Conservation (phyloP, 202 grass and related monocot genomes). For the Digitaria exilis region DNA sequence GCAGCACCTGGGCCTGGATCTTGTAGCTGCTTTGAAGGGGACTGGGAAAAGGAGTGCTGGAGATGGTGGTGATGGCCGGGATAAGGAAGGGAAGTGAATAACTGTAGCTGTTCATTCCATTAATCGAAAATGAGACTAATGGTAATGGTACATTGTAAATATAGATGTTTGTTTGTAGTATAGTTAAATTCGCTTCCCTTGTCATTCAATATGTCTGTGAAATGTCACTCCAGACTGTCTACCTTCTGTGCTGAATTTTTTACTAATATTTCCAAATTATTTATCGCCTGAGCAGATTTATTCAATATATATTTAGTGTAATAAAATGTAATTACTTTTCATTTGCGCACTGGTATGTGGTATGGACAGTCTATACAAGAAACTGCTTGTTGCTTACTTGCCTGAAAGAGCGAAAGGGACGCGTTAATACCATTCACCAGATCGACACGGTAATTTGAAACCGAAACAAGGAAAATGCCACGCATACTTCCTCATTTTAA, state of each 20-base stretch:
- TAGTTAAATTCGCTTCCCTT: not conserved
- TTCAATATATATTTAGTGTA: not conserved
- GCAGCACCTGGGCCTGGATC: slow-evolving; percentile 51
- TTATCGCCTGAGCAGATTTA: not conserved
- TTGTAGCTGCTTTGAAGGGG: slow-evolving; percentile 56
- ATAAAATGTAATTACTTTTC: not conserved
- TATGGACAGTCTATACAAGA: not conserved
- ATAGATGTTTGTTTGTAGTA: slow-evolving; percentile 29
- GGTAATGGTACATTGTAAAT: slow-evolving; percentile 27
- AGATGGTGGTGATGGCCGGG: slow-evolving; percentile 48
- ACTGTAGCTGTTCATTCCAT: not conserved
- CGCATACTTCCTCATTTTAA: not conserved
- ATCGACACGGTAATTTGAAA: not conserved
- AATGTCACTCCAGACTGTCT: not conserved
- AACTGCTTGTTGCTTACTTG: not conserved
- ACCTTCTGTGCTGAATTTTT: not conserved
- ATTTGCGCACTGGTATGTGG: not conserved
- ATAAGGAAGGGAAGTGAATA: slow-evolving; percentile 54
- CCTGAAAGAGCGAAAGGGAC: not conserved
- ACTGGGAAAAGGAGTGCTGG: slow-evolving; percentile 58
- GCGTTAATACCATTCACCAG: not conserved
- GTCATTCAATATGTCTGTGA: not conserved
- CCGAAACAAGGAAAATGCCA: too few relatives aligned
- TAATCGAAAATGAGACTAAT: not conserved
- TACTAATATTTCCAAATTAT: not conserved